phyloP scores from a whole-genome alignment of 225 moss, liverwort and hornwort genomes.

The Sphagnum contortum region DNA sequence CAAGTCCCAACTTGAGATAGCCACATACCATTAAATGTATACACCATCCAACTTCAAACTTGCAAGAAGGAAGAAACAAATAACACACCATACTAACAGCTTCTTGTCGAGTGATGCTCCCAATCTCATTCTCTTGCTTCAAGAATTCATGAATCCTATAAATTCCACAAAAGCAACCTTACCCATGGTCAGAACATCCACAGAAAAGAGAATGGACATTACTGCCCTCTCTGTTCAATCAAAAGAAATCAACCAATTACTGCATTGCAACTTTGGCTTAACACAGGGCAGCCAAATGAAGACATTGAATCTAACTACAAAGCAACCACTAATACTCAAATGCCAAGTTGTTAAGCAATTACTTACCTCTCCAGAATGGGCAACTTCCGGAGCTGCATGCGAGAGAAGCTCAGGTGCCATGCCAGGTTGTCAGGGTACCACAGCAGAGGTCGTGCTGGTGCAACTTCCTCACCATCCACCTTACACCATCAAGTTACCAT shows the following conservation, averaged over 20 bases:
- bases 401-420: constrained; percentile 77
- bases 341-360: too few relatives aligned
- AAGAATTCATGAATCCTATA: constrained; percentile 87
- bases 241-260: not conserved
- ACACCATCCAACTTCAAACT: not conserved
- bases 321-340: too few relatives aligned
- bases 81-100: constrained; percentile 84
- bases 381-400: constrained; percentile 78
- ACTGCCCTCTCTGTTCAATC: not conserved
- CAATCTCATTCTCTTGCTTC: constrained; percentile 94
- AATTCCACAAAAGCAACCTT: constrained; percentile 1
- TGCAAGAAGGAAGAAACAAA: constrained; percentile 3
- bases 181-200: too few relatives aligned
- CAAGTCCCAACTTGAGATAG: too few relatives aligned
- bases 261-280: not conserved
- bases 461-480: constrained; percentile 70
- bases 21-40: too few relatives aligned
- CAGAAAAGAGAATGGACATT: too few relatives aligned
- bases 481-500: constrained; percentile 7
- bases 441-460: constrained; percentile 63
- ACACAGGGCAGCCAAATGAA: not conserved
- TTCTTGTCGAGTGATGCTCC: constrained; percentile 95
- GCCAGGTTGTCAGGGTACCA: constrained; percentile 90
- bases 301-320: not conserved
- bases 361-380: constrained; percentile 70